phyloP scores from a whole-genome alignment of 2,329 filamentous ascomycete genomes.

The Penicillium sp. region DNA sequence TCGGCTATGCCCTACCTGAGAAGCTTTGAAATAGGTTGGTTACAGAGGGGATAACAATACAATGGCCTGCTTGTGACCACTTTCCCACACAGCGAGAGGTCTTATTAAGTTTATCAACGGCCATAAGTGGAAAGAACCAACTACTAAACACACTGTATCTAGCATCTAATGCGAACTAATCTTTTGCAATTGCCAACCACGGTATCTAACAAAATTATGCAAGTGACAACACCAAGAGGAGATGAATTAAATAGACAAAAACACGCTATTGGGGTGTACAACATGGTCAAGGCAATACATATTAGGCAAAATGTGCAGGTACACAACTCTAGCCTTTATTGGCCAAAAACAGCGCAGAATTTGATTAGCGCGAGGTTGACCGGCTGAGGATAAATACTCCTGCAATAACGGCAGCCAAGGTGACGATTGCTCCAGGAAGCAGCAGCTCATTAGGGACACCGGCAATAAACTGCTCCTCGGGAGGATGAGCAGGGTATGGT shows the following conservation, averaged over 20 bases:
- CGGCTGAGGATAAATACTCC: constrained; percentile 90
- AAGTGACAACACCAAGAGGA: constrained; percentile 23
- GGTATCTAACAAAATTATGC: constrained; percentile 35
- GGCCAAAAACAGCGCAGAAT: background rate
- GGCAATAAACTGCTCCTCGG: constrained; percentile 78
- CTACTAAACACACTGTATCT: too few relatives aligned
- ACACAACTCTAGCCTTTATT: constrained; percentile 14
- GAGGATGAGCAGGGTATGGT: constrained; percentile 53
- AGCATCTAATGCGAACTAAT: too few relatives aligned
- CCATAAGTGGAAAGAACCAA: too few relatives aligned
- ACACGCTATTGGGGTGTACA: constrained; percentile 21
- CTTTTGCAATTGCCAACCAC: constrained; percentile 16
- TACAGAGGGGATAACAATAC: too few relatives aligned
- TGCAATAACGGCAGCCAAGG: constrained; percentile 91
- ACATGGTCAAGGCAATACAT: constrained; percentile 10
- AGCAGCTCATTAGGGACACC: constrained; percentile 94
- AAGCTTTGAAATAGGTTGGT: too few relatives aligned
- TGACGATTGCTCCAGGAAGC: constrained; percentile 90
- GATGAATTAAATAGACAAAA: constrained; percentile 12
- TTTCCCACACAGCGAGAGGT: too few relatives aligned
- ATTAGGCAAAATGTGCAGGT: constrained; percentile 16
- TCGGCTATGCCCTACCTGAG: too few relatives aligned
- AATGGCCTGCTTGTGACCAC: too few relatives aligned
- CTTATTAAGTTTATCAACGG: too few relatives aligned
- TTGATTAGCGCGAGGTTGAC: constrained; percentile 54